Evolutionary conservation across 2,329 filamentous ascomycete species (phyloP), one percentile per base, ranked within the genome.

Genomic region (Colletotrichum musae): DNA sequence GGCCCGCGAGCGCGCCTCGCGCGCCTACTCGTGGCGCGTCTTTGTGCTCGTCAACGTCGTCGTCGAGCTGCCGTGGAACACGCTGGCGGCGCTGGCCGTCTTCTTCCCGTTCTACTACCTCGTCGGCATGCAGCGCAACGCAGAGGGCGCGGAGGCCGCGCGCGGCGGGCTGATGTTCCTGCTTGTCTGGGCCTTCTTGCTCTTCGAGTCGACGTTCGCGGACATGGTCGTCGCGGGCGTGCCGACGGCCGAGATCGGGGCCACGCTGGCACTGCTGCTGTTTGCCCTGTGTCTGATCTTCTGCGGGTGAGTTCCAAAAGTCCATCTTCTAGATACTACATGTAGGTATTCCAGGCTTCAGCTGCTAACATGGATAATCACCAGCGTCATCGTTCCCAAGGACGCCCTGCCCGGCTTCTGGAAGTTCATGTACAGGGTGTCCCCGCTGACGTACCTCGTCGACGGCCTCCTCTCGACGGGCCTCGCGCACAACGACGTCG

Each of bases 361-460:
- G 18, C 18, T 18, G 18, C 18, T 43, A n/a, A 43, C 5, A 3
- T 43, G 41, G 5, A n/a, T 3, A 24, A 24, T 4, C 6, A 15
- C 79, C 71, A 85, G 88, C 80, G 89, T 94, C 45, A 84, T 93
- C 62, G 88, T 88, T 1, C 79, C 84, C 0, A 88, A 88, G 0
- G 74, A 75, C 0, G 79, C 83, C 0, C 84, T 93, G 2, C 91
- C 91, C 0, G 82, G 86, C 2, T 92, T 93, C 81, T 93, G 92
- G 91, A 88, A 87, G 61, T 91, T 91, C 81, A 91, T 92, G 88
- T 92, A 93, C 77, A 85, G 88, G 28, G 80, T 90, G 51, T 91
- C 88, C 0, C 91, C 92, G 0, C 88, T 93, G 72, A 93, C 90
- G 0, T 94, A 94, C 76, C 81, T 93, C 16, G 85, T 93, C 56